These are phyloP conservation scores for Ilyonectria destructans DNA, from an alignment of 2,329 filamentous ascomycete genomes.

Conservation along the genomic window DNA sequence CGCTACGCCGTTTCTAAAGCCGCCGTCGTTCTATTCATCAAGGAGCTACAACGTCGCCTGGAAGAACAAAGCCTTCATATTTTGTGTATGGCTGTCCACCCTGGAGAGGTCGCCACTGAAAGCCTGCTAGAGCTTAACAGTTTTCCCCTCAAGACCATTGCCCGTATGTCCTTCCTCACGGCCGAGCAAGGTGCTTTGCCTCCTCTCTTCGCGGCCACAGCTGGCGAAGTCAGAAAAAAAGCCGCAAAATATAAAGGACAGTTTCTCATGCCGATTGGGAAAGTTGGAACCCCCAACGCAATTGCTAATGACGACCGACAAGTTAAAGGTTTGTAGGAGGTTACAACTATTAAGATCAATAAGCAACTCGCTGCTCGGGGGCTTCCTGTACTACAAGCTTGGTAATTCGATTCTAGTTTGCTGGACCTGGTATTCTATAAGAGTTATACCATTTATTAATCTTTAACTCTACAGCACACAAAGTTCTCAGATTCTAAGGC, in stretches of 20 bases:
- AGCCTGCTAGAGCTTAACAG: neutral
- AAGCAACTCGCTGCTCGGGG: neutral
- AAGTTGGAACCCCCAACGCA: neutral
- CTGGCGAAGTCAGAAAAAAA: conserved; percentile 8
- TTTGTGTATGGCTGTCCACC: conserved; percentile 13
- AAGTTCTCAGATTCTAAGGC: no score
- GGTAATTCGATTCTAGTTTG: no score
- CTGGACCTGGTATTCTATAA: no score
- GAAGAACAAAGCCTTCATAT: conserved; percentile 20
- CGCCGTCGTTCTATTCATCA: conserved; percentile 18
- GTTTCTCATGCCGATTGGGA: conserved; percentile 20
- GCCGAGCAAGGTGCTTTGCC: conserved; percentile 22
- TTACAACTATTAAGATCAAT: conserved; percentile 22
- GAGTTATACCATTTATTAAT: no score
- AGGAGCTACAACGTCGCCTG: conserved; percentile 26
- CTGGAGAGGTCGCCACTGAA: conserved; percentile 23
- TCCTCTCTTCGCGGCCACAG: conserved; percentile 27
- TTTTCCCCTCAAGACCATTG: neutral
- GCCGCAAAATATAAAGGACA: conserved; percentile 10
- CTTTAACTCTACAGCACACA: no score
- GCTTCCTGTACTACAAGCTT: no score
- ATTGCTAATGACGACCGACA: conserved; percentile 15
- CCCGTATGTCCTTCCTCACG: neutral
- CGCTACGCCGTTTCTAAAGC: conserved; percentile 36
- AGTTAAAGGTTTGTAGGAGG: conserved; percentile 16